Base-by-base conservation (phyloP, 2,329 filamentous ascomycete species). In the Pseudogymnoascus sp. region DNA sequence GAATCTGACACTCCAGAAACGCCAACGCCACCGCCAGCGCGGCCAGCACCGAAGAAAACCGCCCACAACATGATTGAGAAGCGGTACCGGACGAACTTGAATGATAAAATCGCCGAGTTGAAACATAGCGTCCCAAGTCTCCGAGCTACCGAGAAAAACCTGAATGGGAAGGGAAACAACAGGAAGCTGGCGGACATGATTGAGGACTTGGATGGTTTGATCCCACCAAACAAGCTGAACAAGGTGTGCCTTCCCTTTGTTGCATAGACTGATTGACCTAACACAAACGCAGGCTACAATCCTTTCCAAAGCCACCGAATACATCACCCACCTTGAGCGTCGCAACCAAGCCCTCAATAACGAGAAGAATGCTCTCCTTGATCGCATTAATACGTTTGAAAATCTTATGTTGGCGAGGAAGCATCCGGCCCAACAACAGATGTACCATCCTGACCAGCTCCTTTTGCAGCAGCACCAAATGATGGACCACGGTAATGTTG, bases 21-120 rank as follows among this genome's bases (percentile, higher is more conserved):
- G 2, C 42, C 37, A 4, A 63, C 61, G 5, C 64, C 72, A 68
- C 78, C 29, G 2, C 42, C 37, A 2, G 62, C 61, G 4, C 64
- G 72, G 68, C 78, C 76, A 47, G 81, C 81, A 0, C 76, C 80
- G 16, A 92, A 91, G 78, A 93, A 92, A 78, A 89, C 88, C 33
- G 88, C 89, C 7, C 90, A 93, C 76, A 93, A 92, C 76, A 89
- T 93, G 76, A 91, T 93, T 67, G 90, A 93, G 76, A 93, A 93
- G 77, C 80, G 90, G 63, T 93, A 93, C 75, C 86, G 90, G 68
- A 91, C 87, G 61, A 93, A 93, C 71, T 79, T 93, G 64, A 93
- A 93, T 72, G 89, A 92, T 72, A 93, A 92, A 76, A 93, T 93
- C 69, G 82, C 88, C 16, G 87, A 88, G 61, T 77, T 93, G 50